Evolutionary conservation across 139 green algal genomes (phyloP).

Genomic region (Pseudopediastrum boryanum): DNA sequence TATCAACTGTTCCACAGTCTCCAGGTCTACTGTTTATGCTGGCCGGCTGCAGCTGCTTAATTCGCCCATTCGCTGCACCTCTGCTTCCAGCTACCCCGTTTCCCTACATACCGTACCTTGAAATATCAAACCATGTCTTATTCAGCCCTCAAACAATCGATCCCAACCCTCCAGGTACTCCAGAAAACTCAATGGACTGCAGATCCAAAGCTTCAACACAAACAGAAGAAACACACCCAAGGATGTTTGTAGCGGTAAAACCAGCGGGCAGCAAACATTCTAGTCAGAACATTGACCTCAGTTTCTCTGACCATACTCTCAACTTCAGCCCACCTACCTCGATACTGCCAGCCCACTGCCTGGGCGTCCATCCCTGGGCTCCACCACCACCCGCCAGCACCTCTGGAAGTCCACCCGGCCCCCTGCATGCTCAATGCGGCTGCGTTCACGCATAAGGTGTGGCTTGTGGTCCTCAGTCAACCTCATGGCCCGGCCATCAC

Average conservation of each 20-base stretch:
- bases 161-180: too few species aligned
- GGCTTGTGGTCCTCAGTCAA: slow-evolving; percentile 85
- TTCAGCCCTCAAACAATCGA: too few species aligned
- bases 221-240: too few species aligned
- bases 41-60: too few species aligned
- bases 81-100: too few species aligned
- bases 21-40: too few species aligned
- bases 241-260: not conserved
- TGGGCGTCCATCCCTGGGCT: slow-evolving; percentile 57
- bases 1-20: too few species aligned
- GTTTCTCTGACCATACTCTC: not conserved
- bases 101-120: too few species aligned
- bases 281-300: not conserved
- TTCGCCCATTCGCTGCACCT: too few species aligned
- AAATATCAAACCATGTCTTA: too few species aligned
- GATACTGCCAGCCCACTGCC: slow-evolving; percentile 73
- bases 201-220: too few species aligned
- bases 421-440: slow-evolving; percentile 55
- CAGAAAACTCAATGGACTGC: too few species aligned
- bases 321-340: slow-evolving; percentile 52
- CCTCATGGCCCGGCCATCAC: slow-evolving; percentile 44
- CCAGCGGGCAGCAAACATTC: not conserved
- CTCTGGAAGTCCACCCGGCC: slow-evolving; percentile 70
- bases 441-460: slow-evolving; percentile 57
- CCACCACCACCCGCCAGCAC: slow-evolving; percentile 82